Base-by-base conservation (phyloP, 768 basidiomycete genomes). In the Dendrothele bispora region DNA sequence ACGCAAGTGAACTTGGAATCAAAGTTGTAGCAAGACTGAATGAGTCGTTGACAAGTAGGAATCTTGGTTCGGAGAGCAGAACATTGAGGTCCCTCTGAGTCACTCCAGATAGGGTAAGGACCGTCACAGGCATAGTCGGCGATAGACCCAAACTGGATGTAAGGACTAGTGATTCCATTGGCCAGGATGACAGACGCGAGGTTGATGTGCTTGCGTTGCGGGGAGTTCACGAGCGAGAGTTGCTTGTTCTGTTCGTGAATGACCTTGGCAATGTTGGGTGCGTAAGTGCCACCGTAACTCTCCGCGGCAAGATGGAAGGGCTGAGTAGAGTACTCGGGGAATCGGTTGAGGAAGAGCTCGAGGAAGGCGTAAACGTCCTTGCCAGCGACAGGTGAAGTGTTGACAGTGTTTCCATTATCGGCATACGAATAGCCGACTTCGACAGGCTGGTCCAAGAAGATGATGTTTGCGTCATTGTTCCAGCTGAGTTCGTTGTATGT, bases 341-440 rank as follows among this genome's bases (percentile, higher is more conserved):
- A 94, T 34, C 84, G 76, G n/a, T 70, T 68, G 48, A 91, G 68
- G 80, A 92, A 93, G 35, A 93, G 77, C 56, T 90, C 77, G 38
- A 90, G 71, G 75, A 91, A 91, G 4, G 85, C 84, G 62, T 88
- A 86, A 11, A 99, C 92, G 51, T 98, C 95, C 66, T 88, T 79
- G 17, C 90, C 95, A 3, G 92, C 92, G 18, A 84, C 83, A 4
- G 91, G 91, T 46, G 85, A 88, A 37, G 79, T 90, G 66, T 83
- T 79, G 41, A 98, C 88, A 2, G 74, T 77, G 2, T 81, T 83
- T 29, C 84, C 84, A 30, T 88, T 84, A 11, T 85, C 80, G 1
- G 83, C 78, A 61, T 95, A 98, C 1, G 91, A 94, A 69, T 78
- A 95, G 26, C 95, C 95, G 30, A 97, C 95, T 47, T 87, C 82